phyloP scores from a whole-genome alignment of 225 moss, liverwort and hornwort species.

The Antitrichia curtipendula region DNA sequence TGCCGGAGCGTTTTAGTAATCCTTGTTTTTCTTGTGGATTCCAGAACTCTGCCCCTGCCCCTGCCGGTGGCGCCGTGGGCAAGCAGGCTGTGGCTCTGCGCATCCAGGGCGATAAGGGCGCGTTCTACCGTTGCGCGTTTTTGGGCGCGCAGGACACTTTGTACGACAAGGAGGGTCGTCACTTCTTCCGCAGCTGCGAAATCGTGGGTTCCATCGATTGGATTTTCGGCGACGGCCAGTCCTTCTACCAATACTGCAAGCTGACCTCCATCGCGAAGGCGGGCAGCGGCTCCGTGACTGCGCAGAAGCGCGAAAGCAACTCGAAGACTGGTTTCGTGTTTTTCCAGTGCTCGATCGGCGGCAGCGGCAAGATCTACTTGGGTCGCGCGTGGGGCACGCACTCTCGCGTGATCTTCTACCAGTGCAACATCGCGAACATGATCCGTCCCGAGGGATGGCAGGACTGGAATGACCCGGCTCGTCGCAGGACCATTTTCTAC shows the following conservation, averaged over 20 bases:
- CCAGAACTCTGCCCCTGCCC: conserved; percentile 66
- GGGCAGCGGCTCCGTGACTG: conserved; percentile 3
- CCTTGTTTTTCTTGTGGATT: neutral
- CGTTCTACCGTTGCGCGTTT: conserved; percentile 51
- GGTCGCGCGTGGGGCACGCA: conserved; percentile 27
- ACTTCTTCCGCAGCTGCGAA: conserved; percentile 48
- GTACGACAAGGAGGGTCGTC: conserved; percentile 61
- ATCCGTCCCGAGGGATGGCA: conserved; percentile 12
- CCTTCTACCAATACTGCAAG: conserved; percentile 27
- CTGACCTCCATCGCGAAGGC: neutral
- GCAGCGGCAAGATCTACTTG: neutral
- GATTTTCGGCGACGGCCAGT: conserved; percentile 58
- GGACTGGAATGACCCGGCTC: neutral
- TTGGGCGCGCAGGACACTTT: conserved; percentile 67
- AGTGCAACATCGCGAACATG: conserved; percentile 10
- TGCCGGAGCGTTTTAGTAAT: neutral
- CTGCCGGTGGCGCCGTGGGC: conserved; percentile 38
- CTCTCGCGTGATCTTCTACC: conserved; percentile 15
- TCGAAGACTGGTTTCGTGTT: conserved; percentile 7
- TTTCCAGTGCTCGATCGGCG: neutral
- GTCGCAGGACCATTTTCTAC: neutral
- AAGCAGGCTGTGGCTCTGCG: conserved; percentile 56
- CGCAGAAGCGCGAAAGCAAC: neutral
- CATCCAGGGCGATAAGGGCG: conserved; percentile 44
- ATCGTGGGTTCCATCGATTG: conserved; percentile 68